Percentiles rank a stretch among this genome's conserved stretches.
Conservation (phyloP, 2,329 filamentous ascomycete species). For the Venturia effusa region DNA sequence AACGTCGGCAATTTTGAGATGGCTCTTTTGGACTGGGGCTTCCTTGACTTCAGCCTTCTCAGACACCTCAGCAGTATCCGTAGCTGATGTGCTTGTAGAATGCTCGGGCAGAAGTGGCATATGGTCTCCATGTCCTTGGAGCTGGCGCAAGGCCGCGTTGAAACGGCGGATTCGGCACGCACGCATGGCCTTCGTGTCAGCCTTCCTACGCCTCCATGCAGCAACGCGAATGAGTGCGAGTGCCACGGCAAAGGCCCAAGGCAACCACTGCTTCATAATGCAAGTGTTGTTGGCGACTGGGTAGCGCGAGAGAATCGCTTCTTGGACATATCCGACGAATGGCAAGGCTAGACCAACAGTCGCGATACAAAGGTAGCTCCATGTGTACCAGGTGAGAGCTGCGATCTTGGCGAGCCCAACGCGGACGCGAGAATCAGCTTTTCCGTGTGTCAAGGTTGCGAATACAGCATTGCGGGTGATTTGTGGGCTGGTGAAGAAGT, state of each 20-base stretch:
- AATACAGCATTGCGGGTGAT: slow-evolving; percentile 9
- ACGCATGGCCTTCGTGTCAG: slow-evolving; percentile 4
- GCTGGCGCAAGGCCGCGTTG: not conserved
- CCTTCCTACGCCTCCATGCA: slow-evolving; percentile 1
- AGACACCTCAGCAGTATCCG: not conserved
- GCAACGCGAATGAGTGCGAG: slow-evolving; percentile 7
- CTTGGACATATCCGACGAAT: slow-evolving; percentile 5
- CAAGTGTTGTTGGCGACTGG: slow-evolving; percentile 4
- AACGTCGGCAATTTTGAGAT: slow-evolving; percentile 2
- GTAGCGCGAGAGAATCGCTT: slow-evolving; percentile 5
- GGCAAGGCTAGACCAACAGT: slow-evolving; percentile 1
- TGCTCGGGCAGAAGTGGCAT: slow-evolving; percentile 8
- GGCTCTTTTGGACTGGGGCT: not conserved
- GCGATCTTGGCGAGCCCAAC: slow-evolving; percentile 9
- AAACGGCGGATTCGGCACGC: slow-evolving; percentile 2
- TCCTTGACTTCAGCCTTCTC: not conserved
- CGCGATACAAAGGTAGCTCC: slow-evolving; percentile 6
- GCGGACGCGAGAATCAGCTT: slow-evolving; percentile 8
- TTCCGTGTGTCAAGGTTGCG: slow-evolving; percentile 1
- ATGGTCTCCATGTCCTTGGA: slow-evolving; percentile 1
- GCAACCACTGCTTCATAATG: slow-evolving; percentile 7
- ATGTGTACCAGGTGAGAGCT: slow-evolving; percentile 5
- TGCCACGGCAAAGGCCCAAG: slow-evolving; percentile 8
- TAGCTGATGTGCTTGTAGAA: not conserved
- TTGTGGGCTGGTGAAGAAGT: slow-evolving; percentile 8